A percentile compares a stretch with the other conserved stretches of the same genome.
Conservation (phyloP, 345 rosid species). For the Nasturtium officinale region DNA sequence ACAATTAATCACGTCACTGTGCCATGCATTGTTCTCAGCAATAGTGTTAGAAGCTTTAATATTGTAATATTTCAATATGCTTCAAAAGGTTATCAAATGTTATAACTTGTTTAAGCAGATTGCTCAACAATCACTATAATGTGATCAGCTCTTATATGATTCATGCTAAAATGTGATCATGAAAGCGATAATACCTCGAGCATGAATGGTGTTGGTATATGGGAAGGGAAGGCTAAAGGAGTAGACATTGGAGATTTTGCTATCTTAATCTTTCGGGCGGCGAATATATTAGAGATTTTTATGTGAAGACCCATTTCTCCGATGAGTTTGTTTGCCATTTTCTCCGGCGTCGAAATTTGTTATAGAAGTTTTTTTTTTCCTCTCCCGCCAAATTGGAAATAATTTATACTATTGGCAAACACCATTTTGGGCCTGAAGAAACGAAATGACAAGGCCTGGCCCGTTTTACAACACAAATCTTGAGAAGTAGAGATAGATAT, state of each 20-base stretch:
- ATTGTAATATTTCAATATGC: no score
- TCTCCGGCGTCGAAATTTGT: conserved; percentile 23
- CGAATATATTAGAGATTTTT: conserved; percentile 60
- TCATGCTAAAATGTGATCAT: conserved; percentile 5
- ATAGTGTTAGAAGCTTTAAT: neutral
- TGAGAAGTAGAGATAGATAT: no score
- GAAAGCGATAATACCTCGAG: conserved; percentile 28
- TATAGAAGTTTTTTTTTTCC: neutral
- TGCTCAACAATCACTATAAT: conserved; percentile 7
- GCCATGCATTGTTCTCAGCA: conserved; percentile 47
- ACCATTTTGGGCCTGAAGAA: neutral
- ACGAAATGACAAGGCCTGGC: neutral
- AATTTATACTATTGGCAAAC: neutral
- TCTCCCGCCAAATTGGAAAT: conserved; percentile 21
- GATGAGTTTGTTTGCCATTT: conserved; percentile 71
- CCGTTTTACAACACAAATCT: neutral
- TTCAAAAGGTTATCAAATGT: neutral
- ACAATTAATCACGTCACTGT: conserved; percentile 49
- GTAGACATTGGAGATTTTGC: conserved; percentile 87
- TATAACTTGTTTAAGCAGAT: conserved; percentile 12
- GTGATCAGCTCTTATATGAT: neutral
- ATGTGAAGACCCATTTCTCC: conserved; percentile 61
- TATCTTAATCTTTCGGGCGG: conserved; percentile 80
- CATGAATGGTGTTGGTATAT: conserved; percentile 59
- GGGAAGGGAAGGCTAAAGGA: conserved; percentile 73